Evolutionary conservation across 2,329 filamentous ascomycete species (phyloP).

Genomic region (Cytospora chrysosperma): DNA sequence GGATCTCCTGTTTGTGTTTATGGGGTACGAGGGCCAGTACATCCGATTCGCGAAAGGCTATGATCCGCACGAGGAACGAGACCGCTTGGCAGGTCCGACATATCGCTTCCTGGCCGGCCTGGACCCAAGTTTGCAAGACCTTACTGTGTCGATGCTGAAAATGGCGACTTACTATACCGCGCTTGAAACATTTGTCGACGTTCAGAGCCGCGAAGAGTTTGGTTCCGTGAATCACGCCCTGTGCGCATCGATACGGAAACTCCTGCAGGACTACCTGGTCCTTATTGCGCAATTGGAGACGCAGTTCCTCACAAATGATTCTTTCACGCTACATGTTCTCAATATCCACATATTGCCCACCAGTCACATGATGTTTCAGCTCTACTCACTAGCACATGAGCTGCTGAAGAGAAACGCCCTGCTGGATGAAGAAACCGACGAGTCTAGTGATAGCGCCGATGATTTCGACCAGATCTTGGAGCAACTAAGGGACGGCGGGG

Average conservation of each 20-base stretch:
- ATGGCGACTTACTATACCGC: constrained; percentile 94
- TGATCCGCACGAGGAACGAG: constrained; percentile 80
- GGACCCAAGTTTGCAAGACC: constrained; percentile 86
- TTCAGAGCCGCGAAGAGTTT: constrained; percentile 89
- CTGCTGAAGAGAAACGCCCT: constrained; percentile 85
- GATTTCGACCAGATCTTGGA: constrained; percentile 93
- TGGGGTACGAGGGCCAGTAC: constrained; percentile 98
- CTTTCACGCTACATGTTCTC: constrained; percentile 89
- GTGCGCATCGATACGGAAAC: constrained; percentile 88
- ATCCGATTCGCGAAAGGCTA: constrained; percentile 83
- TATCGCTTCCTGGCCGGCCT: constrained; percentile 80
- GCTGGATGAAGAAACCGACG: constrained; percentile 74
- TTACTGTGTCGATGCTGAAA: constrained; percentile 84
- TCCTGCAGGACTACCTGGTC: constrained; percentile 90
- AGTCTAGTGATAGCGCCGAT: constrained; percentile 71
- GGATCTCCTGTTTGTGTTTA: constrained; percentile 90
- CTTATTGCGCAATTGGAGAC: constrained; percentile 92
- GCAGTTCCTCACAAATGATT: constrained; percentile 83
- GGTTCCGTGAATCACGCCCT: constrained; percentile 93
- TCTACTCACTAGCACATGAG: constrained; percentile 85
- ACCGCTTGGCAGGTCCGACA: constrained; percentile 76
- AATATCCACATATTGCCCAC: constrained; percentile 90
- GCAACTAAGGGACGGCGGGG: constrained; percentile 81
- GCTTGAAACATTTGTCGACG: constrained; percentile 88
- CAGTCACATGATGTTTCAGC: constrained; percentile 84